phyloP scores from a whole-genome alignment of 345 rosid species.

The Kernera saxatilis region DNA sequence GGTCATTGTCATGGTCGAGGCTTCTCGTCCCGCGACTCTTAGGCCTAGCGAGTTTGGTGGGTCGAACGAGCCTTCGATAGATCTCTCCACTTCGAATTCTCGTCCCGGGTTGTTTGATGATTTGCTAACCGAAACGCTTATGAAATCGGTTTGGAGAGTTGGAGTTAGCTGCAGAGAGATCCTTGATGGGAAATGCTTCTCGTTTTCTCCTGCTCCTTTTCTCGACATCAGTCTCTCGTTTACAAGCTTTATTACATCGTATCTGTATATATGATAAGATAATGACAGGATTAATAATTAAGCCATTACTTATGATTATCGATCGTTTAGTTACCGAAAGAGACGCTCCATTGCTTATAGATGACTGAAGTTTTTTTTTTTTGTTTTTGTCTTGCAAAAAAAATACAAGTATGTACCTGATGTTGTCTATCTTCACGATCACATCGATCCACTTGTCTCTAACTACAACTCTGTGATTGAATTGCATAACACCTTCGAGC shows the following conservation, averaged over 20 bases:
- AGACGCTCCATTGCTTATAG: no score
- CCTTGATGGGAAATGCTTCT: slow-evolving; percentile 85
- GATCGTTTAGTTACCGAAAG: no score
- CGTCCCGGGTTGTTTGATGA: slow-evolving; percentile 61
- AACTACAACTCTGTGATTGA: slow-evolving; percentile 47
- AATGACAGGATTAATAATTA: background rate
- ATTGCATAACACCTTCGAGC: slow-evolving; percentile 82
- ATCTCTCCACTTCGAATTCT: slow-evolving; percentile 47
- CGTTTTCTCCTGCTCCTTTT: slow-evolving; percentile 62
- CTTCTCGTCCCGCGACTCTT: slow-evolving; percentile 49
- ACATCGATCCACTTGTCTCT: slow-evolving; percentile 59
- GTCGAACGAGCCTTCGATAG: slow-evolving; percentile 57
- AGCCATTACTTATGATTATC: background rate
- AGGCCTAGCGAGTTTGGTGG: slow-evolving; percentile 66
- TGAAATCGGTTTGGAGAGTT: slow-evolving; percentile 52
- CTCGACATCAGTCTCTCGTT: slow-evolving; percentile 51
- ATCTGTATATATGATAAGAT: slow-evolving; percentile 30
- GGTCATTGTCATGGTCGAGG: slow-evolving; percentile 55
- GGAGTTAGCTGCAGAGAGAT: slow-evolving; percentile 70
- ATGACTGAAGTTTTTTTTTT: no score
- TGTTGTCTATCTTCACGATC: slow-evolving; percentile 58
- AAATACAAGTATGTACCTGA: slow-evolving; percentile 31
- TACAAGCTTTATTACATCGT: slow-evolving; percentile 49
- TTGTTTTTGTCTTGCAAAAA: background rate
- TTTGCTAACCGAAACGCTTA: slow-evolving; percentile 74